Conservation (phyloP, 805 yeast species). For the Candida jianshihensis region DNA sequence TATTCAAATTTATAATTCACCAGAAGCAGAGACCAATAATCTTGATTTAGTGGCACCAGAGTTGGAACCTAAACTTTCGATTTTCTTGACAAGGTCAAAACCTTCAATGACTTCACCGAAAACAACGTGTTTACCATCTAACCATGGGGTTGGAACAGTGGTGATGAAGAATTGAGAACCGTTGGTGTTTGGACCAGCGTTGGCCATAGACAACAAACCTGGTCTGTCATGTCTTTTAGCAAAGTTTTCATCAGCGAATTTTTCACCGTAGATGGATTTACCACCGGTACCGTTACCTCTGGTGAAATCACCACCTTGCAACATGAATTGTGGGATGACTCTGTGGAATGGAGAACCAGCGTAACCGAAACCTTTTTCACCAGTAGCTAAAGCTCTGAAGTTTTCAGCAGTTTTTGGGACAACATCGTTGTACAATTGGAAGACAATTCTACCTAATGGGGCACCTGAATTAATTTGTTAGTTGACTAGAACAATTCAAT, state of each 20-base stretch:
- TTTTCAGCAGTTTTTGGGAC: conserved; percentile 95
- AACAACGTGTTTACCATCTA: conserved; percentile 92
- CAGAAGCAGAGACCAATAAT: conserved; percentile 54
- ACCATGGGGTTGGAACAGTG: conserved; percentile 80
- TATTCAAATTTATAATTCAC: conserved; percentile 32
- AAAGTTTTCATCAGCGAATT: conserved; percentile 76
- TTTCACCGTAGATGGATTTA: conserved; percentile 77
- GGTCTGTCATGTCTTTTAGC: conserved; percentile 67
- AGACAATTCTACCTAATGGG: conserved; percentile 75
- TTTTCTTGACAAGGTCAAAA: conserved; percentile 73
- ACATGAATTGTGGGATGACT: conserved; percentile 95
- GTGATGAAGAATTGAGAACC: conserved; percentile 97
- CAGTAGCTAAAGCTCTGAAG: conserved; percentile 92
- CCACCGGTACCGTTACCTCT: conserved; percentile 97
- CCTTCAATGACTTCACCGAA: conserved; percentile 91
- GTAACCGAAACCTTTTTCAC: conserved; percentile 96
- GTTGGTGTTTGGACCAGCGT: conserved; percentile 97
- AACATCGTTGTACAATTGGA: conserved; percentile 83
- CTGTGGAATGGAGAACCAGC: conserved; percentile 90
- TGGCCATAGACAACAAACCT: conserved; percentile 91
- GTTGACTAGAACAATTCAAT: too few relatives aligned
- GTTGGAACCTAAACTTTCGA: conserved; percentile 71
- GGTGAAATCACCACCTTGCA: conserved; percentile 96
- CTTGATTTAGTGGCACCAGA: conserved; percentile 66
- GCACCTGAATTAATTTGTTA: conserved; percentile 29